These are phyloP conservation scores for Imleria badia DNA, from an alignment of 768 basidiomycete genomes.

Conservation along the genomic window DNA sequence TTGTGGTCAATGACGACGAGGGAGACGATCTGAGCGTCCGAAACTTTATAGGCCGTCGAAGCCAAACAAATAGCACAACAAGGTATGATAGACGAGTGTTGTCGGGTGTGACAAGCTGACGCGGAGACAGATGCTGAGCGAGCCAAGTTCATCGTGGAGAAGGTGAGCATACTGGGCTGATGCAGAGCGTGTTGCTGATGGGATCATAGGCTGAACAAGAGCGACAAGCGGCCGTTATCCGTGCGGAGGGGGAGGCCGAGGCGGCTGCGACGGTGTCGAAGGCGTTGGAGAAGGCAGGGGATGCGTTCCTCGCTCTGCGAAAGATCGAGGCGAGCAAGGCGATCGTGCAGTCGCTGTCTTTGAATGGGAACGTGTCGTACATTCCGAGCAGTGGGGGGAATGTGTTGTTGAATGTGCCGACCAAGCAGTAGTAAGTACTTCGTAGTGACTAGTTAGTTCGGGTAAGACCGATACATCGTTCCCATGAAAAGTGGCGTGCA, in stretches of 20 bases:
- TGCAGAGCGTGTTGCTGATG: conserved; percentile 17
- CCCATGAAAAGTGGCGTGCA: conserved; percentile 27
- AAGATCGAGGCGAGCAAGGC: conserved; percentile 99
- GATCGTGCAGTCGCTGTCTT: conserved; percentile 81
- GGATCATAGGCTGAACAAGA: conserved; percentile 92
- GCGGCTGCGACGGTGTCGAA: conserved; percentile 91
- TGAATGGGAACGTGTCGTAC: conserved; percentile 85
- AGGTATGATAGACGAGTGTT: conserved; percentile 47
- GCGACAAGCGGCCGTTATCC: conserved; percentile 95
- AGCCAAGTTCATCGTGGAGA: conserved; percentile 99
- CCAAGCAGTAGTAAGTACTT: conserved; percentile 29
- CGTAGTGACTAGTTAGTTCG: conserved; percentile 1
- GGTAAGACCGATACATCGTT: conserved; percentile 21
- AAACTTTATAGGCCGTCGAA: conserved; percentile 74
- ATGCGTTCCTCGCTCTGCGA: conserved; percentile 91
- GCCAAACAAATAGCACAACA: conserved; percentile 99
- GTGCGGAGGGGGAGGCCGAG: conserved; percentile 98
- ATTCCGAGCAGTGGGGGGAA: conserved; percentile 80
- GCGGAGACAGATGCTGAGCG: conserved; percentile 82
- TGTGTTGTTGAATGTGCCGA: conserved; percentile 81
- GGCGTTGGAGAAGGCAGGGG: conserved; percentile 91
- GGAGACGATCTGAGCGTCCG: background rate
- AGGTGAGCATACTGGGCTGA: conserved; percentile 49
- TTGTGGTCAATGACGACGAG: conserved; percentile 3
- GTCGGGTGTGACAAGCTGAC: conserved; percentile 14